Conservation (phyloP, 1,284 basidiomycete genomes). For the Boletus sp. region DNA sequence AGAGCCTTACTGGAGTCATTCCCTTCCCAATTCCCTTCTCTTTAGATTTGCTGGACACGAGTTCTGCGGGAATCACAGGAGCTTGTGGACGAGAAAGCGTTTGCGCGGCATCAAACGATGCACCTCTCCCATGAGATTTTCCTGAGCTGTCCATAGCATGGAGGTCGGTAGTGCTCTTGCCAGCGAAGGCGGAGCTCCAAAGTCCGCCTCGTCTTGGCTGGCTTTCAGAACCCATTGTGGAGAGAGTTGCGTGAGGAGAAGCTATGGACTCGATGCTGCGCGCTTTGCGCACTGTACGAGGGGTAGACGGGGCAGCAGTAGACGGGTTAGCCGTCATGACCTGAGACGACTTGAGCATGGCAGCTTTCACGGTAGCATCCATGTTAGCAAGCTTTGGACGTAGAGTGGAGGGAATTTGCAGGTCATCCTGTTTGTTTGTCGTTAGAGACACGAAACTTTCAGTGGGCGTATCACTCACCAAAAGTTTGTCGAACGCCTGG, state of each 20-base stretch:
- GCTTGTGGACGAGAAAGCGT: slow-evolving; percentile 50
- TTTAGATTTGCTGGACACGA: slow-evolving; percentile 37
- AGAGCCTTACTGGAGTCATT: slow-evolving; percentile 59
- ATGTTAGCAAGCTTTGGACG: slow-evolving; percentile 74
- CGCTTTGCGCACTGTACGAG: slow-evolving; percentile 52
- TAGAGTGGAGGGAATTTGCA: slow-evolving; percentile 76
- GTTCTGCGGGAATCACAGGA: slow-evolving; percentile 38
- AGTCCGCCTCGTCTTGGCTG: slow-evolving; percentile 40
- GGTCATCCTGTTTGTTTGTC: slow-evolving; percentile 57
- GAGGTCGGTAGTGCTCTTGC: slow-evolving; percentile 40
- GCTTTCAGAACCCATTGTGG: slow-evolving; percentile 36
- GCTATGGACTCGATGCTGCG: slow-evolving; percentile 67
- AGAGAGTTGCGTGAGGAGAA: slow-evolving; percentile 45
- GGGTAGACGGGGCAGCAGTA: slow-evolving; percentile 29
- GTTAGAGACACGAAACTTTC: slow-evolving; percentile 2
- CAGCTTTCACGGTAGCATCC: slow-evolving; percentile 79
- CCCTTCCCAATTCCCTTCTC: slow-evolving; percentile 50
- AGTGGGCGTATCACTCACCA: slow-evolving; percentile 42
- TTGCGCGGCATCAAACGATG: slow-evolving; percentile 49
- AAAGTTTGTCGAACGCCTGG: slow-evolving; percentile 67
- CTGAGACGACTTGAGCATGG: slow-evolving; percentile 85
- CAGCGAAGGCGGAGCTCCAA: slow-evolving; percentile 39
- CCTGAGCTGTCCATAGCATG: slow-evolving; percentile 17
- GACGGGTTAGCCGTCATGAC: slow-evolving; percentile 50
- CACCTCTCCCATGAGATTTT: slow-evolving; percentile 45